phyloP scores from a whole-genome alignment of 1,284 basidiomycete genomes.

The Cutaneotrichosporon mucoides region DNA sequence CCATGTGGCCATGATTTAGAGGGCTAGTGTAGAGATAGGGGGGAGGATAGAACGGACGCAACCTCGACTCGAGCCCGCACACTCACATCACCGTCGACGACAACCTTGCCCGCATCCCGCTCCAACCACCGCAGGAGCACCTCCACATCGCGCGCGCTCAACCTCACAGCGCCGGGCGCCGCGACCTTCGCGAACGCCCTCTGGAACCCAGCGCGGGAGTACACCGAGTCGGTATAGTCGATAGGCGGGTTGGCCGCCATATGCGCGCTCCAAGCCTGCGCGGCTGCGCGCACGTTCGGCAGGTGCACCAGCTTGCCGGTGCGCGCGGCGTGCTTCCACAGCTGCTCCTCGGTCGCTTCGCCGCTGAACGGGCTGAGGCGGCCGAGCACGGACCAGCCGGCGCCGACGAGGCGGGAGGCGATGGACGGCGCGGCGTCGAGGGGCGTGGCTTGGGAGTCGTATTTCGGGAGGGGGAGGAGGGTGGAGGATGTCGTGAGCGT shows the following conservation, averaged over 20 bases:
- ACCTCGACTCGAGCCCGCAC: too few relatives aligned
- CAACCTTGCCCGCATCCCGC: constrained; percentile 64
- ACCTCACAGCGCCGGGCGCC: not conserved
- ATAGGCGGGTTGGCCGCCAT: constrained; percentile 48
- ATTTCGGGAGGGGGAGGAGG: constrained; percentile 58
- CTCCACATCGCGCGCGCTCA: constrained; percentile 53
- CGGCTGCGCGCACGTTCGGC: constrained; percentile 51
- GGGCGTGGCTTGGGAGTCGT: constrained; percentile 59
- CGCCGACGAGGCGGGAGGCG: constrained; percentile 67
- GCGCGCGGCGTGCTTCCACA: constrained; percentile 64
- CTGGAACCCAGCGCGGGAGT: constrained; percentile 61
- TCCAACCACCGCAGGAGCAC: constrained; percentile 72
- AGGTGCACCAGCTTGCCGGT: constrained; percentile 65
- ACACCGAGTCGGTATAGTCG: constrained; percentile 62
- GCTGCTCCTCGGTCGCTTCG: constrained; percentile 56
- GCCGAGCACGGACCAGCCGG: constrained; percentile 70
- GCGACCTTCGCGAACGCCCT: constrained; percentile 56
- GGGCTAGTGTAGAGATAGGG: too few relatives aligned
- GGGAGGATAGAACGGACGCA: too few relatives aligned
- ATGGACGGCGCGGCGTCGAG: constrained; percentile 68
- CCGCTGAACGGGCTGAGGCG: constrained; percentile 53
- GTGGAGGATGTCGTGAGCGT: constrained; percentile 28
- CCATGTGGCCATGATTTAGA: too few relatives aligned
- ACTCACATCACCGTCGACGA: constrained; percentile 64
- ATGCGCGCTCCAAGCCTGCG: constrained; percentile 5